Percentiles rank a stretch among this genome's conserved stretches.
Conservation (phyloP, 371 early-diverging fungal genomes). For the Funneliformis caledonium region DNA sequence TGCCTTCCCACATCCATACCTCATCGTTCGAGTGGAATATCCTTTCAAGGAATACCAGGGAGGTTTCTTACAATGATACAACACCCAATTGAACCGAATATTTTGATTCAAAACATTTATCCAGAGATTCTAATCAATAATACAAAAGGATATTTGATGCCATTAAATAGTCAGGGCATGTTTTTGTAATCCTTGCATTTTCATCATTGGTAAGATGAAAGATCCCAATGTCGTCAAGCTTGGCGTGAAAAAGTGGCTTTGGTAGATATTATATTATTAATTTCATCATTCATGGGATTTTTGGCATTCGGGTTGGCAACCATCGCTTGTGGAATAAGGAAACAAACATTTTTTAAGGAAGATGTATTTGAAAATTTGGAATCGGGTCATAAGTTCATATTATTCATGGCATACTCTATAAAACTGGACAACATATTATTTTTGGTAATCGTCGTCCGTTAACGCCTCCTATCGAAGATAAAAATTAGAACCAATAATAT, state of each 20-base stretch:
- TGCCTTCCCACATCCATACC: not conserved
- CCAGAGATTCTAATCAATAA: not conserved
- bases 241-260: conserved; percentile 89
- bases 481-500: conserved; percentile 39
- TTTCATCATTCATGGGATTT: conserved; percentile 60
- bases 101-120: not conserved
- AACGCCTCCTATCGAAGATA: conserved; percentile 32
- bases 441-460: conserved; percentile 45
- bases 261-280: conserved; percentile 62
- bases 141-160: conserved; percentile 29
- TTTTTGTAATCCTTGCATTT: conserved; percentile 39
- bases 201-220: conserved; percentile 50
- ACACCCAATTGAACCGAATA: not conserved
- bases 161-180: conserved; percentile 37
- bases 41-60: not conserved
- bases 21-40: not conserved
- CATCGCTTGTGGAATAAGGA: conserved; percentile 46
- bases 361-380: conserved; percentile 40
- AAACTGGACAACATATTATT: conserved; percentile 45
- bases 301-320: conserved; percentile 66
- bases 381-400: conserved; percentile 40
- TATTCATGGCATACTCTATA: conserved; percentile 48
- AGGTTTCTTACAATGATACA: too few species aligned
- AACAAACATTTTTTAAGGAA: conserved; percentile 37
- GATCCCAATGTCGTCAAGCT: conserved; percentile 61